Percentiles rank a stretch among this genome's conserved stretches.
Conservation (phyloP, 352 stramenopile genomes). For the Phytopythium aichiense region DNA sequence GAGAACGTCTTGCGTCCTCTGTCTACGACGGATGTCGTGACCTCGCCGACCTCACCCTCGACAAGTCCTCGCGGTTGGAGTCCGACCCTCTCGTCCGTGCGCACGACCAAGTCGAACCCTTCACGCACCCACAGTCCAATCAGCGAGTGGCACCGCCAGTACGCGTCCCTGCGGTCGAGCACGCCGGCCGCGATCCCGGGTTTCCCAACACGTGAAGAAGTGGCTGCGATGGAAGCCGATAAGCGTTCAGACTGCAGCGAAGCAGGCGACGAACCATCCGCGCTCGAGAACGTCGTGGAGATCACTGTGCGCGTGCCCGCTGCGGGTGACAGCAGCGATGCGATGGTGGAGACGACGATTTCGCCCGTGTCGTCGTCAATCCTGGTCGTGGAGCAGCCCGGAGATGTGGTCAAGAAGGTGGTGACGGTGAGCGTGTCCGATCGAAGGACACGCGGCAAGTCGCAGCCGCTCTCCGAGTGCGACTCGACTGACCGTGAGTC, state of each 20-base stretch:
- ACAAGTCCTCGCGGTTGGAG: no score
- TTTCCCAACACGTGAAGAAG: neutral
- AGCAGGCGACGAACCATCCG: neutral
- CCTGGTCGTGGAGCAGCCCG: neutral
- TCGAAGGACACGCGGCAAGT: conserved; percentile 2
- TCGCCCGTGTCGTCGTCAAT: conserved; percentile 1
- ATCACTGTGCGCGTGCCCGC: neutral
- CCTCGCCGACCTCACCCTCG: neutral
- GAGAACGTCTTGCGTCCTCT: neutral
- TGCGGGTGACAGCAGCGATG: neutral
- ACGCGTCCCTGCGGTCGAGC: neutral
- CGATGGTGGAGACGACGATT: neutral
- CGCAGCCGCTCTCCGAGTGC: conserved; percentile 2
- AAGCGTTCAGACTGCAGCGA: neutral
- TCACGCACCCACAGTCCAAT: neutral
- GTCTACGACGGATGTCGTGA: neutral
- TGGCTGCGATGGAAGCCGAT: neutral
- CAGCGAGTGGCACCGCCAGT: conserved; percentile 1
- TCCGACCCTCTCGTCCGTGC: neutral
- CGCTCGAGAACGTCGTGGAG: neutral
- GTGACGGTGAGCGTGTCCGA: neutral
- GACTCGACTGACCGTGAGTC: conserved; percentile 6
- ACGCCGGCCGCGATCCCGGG: neutral
- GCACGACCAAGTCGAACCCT: neutral
- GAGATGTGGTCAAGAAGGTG: neutral